Conservation (phyloP, 768 basidiomycete species). For the Podaxis sp. region DNA sequence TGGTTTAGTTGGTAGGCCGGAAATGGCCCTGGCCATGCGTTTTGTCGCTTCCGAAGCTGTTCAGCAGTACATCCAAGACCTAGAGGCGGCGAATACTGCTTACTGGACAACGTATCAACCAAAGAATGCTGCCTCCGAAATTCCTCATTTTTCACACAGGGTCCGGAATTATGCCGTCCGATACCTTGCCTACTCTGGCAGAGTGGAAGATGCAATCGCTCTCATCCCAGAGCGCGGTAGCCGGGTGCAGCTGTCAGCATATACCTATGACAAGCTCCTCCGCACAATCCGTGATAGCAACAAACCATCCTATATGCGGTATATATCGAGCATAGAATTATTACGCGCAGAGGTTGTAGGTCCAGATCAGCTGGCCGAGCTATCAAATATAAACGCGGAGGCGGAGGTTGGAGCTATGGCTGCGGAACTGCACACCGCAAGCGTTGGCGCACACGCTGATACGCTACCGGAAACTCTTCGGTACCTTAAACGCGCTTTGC, state of each 20-base stretch:
- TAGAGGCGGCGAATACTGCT: conserved; percentile 22
- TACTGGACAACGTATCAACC: conserved; percentile 20
- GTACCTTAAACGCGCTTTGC: conserved; percentile 22
- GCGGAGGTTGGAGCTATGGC: conserved; percentile 3
- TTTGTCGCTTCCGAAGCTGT: conserved; percentile 35
- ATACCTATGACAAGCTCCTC: conserved; percentile 36
- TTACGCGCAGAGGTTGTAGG: conserved; percentile 16
- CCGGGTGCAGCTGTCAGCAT: conserved; percentile 30
- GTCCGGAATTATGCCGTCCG: conserved; percentile 40
- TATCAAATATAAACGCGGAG: not conserved
- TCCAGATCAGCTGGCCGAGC: not conserved
- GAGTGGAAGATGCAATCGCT: conserved; percentile 39
- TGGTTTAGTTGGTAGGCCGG: conserved; percentile 17
- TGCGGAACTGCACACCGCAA: not conserved
- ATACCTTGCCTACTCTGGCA: conserved; percentile 35
- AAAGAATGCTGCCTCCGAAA: conserved; percentile 3
- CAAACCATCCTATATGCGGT: conserved; percentile 1
- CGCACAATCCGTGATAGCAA: conserved; percentile 20
- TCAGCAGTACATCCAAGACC: conserved; percentile 37
- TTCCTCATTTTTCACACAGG: conserved; percentile 16
- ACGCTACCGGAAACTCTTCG: conserved; percentile 17
- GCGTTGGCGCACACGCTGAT: not conserved
- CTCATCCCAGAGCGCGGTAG: conserved; percentile 37
- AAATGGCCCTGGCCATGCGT: conserved; percentile 40
- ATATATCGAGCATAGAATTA: conserved; percentile 19